Base-by-base conservation (phyloP, 2,329 filamentous ascomycete species). In the Hortaea sp. region DNA sequence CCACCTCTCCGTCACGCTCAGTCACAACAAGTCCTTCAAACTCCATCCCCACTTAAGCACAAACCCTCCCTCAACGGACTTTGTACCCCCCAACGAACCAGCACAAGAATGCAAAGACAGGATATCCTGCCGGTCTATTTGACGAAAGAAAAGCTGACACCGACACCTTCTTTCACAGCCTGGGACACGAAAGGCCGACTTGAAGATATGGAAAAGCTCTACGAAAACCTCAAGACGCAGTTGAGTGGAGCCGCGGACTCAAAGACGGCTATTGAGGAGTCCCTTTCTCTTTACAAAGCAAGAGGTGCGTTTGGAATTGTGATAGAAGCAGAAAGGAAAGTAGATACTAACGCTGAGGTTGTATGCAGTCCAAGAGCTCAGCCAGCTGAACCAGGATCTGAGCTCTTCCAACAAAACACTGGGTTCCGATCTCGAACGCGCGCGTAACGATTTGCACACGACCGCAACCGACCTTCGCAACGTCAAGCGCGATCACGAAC, bases 101-200 rank as follows among this genome's bases (percentile, higher is more conserved):
- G 47, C 45, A 30, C 54, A 42, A 43, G 49, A 44, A 48, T 53
- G 45, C 38, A 74, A 49, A 51, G 50, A 29, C 59, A 47, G 71
- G 72, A 52, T 7, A 27, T 27, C 29, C 90, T 59, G 82, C 76
- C 54, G 84, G 81, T 70, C 70, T 82, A 73, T 87, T 88, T 81
- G 83, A 86, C 75, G 47, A 63, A 63, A 61, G 61, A 63, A 39
- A 58, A 53, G 58, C 61, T 63, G 57, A 69, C 77, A 54, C 74
- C 70, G 67, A 62, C 64, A 63, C 70, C 76, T 86, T 70, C 10
- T 39, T 39, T 39, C 20, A 39, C 53, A 58, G 84, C 77, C 59
- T 90, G 84, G 76, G 88, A 95, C 63, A 80, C 88, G 54, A 82
- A 88, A 57, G 78, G 78, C 50, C 80, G 83, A 53, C 76, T 95